phyloP scores from a whole-genome alignment of 2,329 filamentous ascomycete genomes.

The Arthroderma sp. region DNA sequence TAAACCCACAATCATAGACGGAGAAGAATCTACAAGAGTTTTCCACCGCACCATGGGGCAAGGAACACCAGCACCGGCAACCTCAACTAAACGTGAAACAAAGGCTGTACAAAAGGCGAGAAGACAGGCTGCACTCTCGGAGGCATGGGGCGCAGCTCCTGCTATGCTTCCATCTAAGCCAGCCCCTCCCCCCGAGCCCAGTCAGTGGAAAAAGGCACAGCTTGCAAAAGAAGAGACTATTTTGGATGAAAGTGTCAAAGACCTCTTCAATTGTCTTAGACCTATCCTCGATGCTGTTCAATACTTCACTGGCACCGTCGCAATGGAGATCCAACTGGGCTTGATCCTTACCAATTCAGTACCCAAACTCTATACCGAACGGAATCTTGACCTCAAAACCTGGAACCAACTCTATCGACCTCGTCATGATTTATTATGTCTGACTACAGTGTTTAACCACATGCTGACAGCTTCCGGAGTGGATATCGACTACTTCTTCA shows the following conservation, averaged over 20 bases:
- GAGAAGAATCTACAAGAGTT: slow-evolving; percentile 18
- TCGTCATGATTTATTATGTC: slow-evolving; percentile 17
- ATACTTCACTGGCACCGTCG: slow-evolving; percentile 26
- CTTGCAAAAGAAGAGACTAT: slow-evolving; percentile 8
- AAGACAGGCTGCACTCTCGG: slow-evolving; percentile 22
- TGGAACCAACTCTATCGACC: slow-evolving; percentile 27
- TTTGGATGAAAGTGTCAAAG: slow-evolving; percentile 13
- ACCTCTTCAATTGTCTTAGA: slow-evolving; percentile 22
- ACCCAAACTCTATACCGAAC: slow-evolving; percentile 17
- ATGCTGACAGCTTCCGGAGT: slow-evolving; percentile 30
- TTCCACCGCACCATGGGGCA: slow-evolving; percentile 25
- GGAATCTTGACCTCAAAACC: slow-evolving; percentile 16
- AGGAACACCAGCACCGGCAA: slow-evolving; percentile 14
- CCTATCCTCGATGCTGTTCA: slow-evolving; percentile 25
- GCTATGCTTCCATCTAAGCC: background rate
- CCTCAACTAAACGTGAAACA: slow-evolving; percentile 12
- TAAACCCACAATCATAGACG: background rate
- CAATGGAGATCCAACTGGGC: slow-evolving; percentile 29
- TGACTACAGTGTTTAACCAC: slow-evolving; percentile 26
- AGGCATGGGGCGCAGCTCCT: slow-evolving; percentile 20
- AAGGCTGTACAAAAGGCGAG: slow-evolving; percentile 16
- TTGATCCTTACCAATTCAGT: slow-evolving; percentile 23
- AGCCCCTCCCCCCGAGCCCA: slow-evolving; percentile 3
- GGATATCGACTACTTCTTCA: slow-evolving; percentile 31
- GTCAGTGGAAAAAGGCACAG: slow-evolving; percentile 12